These are phyloP conservation scores for Tilletia walkeri DNA, from an alignment of 1,284 basidiomycete species.

Conservation along the genomic window DNA sequence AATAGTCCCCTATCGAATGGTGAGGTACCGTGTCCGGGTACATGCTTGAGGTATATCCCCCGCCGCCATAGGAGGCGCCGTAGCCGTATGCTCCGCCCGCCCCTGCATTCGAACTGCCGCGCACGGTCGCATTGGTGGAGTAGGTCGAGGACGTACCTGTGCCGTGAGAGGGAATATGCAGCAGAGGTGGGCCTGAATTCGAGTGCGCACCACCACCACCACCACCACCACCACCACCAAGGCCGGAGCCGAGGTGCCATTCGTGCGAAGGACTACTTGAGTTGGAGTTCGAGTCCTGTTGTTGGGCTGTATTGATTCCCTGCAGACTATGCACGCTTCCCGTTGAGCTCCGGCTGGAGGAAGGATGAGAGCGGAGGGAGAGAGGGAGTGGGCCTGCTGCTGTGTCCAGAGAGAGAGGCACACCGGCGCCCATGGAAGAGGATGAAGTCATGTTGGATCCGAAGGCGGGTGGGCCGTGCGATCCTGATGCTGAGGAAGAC, in stretches of 20 bases:
- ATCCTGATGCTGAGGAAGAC: conserved; percentile 20
- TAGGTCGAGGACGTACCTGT: conserved; percentile 19
- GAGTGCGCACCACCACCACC: not conserved
- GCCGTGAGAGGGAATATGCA: not conserved
- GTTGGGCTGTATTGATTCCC: not conserved
- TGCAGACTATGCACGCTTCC: not conserved
- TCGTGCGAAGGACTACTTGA: conserved; percentile 5
- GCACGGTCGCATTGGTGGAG: conserved; percentile 22
- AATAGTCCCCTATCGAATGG: conserved; percentile 31
- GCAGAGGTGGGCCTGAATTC: not conserved
- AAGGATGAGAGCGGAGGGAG: conserved; percentile 8
- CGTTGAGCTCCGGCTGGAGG: not conserved
- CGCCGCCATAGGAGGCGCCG: conserved; percentile 27
- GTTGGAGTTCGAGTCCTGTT: not conserved
- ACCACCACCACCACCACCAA: not conserved
- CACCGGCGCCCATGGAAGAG: too few species aligned
- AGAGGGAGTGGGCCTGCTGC: conserved; percentile 4
- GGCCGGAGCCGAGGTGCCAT: conserved; percentile 1
- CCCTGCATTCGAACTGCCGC: not conserved
- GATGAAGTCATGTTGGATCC: not conserved
- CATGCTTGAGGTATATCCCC: conserved; percentile 31
- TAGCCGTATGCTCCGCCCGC: conserved; percentile 30
- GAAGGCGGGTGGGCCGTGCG: not conserved
- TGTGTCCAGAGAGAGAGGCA: not conserved
- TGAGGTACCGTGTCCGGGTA: conserved; percentile 46